Evolutionary conservation across 2,329 filamentous ascomycete species (phyloP).

Genomic region (Gaeumannomyces tritici): DNA sequence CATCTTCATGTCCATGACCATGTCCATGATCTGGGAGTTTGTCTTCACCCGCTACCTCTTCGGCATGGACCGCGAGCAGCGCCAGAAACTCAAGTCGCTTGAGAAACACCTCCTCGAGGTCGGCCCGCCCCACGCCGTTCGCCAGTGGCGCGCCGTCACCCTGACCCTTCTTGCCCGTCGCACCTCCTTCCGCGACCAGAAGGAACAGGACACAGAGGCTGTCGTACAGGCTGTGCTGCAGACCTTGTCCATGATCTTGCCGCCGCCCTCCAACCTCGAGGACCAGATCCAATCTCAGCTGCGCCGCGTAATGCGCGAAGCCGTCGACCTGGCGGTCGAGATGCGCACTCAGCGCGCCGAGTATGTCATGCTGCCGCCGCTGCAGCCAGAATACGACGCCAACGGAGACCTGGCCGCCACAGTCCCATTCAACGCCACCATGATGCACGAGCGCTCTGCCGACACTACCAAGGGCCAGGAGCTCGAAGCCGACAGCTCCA

Average conservation of each 20-base stretch:
- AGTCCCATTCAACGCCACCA: constrained; percentile 80
- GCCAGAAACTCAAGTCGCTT: constrained; percentile 91
- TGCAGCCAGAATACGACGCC: constrained; percentile 89
- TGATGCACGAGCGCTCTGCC: constrained; percentile 84
- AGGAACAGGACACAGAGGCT: constrained; percentile 83
- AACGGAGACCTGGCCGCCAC: constrained; percentile 84
- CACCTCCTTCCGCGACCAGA: constrained; percentile 70
- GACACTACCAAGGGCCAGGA: constrained; percentile 59
- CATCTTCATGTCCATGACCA: constrained; percentile 96
- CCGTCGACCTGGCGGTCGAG: constrained; percentile 84
- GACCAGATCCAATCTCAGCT: constrained; percentile 74
- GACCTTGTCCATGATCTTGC: constrained; percentile 74
- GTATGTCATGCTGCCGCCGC: constrained; percentile 95
- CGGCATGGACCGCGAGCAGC: constrained; percentile 95
- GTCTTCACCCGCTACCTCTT: constrained; percentile 97
- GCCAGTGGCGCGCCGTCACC: constrained; percentile 94
- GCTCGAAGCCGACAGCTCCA: constrained; percentile 63
- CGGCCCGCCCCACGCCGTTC: constrained; percentile 78
- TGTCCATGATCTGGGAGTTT: constrained; percentile 99
- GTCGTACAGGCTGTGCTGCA: constrained; percentile 88
- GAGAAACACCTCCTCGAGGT: constrained; percentile 89
- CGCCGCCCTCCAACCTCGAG: constrained; percentile 74
- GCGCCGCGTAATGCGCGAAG: constrained; percentile 76
- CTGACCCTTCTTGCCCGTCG: constrained; percentile 79
- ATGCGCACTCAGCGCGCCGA: constrained; percentile 96